Conservation (phyloP, 2,329 filamentous ascomycete species). For the Trichoderma breve region DNA sequence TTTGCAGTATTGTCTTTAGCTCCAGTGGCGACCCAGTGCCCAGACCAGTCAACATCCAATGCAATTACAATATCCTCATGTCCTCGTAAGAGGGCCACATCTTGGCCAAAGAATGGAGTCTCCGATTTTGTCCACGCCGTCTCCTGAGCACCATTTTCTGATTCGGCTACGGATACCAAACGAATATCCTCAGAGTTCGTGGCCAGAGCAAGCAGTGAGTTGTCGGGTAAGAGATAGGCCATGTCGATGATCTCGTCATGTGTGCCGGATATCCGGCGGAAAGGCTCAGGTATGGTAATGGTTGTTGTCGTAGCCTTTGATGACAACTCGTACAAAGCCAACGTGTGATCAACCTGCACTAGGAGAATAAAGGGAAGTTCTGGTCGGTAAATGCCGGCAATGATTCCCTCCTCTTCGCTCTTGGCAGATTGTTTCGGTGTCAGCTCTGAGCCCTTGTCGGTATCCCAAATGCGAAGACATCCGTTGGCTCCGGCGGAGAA, state of each 20-base stretch:
- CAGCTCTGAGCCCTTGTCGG: slow-evolving; percentile 72
- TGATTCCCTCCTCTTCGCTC: slow-evolving; percentile 63
- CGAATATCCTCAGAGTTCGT: slow-evolving; percentile 94
- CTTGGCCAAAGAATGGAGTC: slow-evolving; percentile 77
- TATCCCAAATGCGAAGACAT: slow-evolving; percentile 78
- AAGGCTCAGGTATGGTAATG: slow-evolving; percentile 47
- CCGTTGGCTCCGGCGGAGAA: slow-evolving; percentile 86
- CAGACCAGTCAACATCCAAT: slow-evolving; percentile 93
- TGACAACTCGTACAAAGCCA: slow-evolving; percentile 65
- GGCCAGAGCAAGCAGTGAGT: slow-evolving; percentile 80
- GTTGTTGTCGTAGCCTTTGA: slow-evolving; percentile 38
- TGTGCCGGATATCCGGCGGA: slow-evolving; percentile 86
- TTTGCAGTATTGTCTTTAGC: slow-evolving; percentile 95
- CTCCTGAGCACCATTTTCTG: slow-evolving; percentile 26
- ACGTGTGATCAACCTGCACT: slow-evolving; percentile 84
- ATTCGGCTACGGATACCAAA: slow-evolving; percentile 68
- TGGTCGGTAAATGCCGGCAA: slow-evolving; percentile 66
- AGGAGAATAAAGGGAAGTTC: slow-evolving; percentile 71
- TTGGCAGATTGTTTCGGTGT: slow-evolving; percentile 67
- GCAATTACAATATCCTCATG: slow-evolving; percentile 96
- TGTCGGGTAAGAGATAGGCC: slow-evolving; percentile 77
- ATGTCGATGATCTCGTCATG: slow-evolving; percentile 98
- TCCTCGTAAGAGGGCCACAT: slow-evolving; percentile 80
- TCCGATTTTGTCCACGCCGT: slow-evolving; percentile 28
- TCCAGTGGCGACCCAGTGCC: slow-evolving; percentile 92